phyloP scores from a whole-genome alignment of 345 rosid genomes.

The Eucalyptus regnans region DNA sequence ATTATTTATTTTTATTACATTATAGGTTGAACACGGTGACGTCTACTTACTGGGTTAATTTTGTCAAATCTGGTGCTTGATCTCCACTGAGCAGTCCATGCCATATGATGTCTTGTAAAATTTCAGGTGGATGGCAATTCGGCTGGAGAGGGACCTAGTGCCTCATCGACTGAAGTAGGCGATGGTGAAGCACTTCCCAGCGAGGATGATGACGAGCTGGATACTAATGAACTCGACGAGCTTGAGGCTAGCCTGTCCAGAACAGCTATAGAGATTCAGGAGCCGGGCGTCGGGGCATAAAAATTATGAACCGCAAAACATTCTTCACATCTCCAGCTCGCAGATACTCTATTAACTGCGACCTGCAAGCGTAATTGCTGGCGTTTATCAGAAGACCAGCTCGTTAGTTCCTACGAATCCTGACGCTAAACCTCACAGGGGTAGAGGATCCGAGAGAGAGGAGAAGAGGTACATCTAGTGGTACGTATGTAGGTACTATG shows the following conservation, averaged over 20 bases:
- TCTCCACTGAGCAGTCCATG: not conserved
- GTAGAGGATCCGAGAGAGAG: not conserved
- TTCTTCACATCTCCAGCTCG: not conserved
- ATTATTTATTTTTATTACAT: not conserved
- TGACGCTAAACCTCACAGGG: not conserved
- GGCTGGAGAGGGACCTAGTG: constrained; percentile 12
- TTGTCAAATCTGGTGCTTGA: not conserved
- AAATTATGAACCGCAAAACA: not conserved
- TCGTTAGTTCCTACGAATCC: not conserved
- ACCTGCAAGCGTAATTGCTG: not conserved
- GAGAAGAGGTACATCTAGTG: not conserved
- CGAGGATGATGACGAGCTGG: constrained; percentile 13
- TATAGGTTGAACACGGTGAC: not conserved
- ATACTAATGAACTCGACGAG: constrained; percentile 10
- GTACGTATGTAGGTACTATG: not conserved
- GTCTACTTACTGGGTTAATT: not conserved
- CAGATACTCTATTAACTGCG: not conserved
- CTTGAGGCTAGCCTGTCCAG: constrained; percentile 15
- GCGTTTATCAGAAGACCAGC: not conserved
- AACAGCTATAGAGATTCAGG: constrained; percentile 9
- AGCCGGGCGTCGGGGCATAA: not conserved
- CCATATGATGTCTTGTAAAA: not conserved
- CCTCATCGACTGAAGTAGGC: not conserved
- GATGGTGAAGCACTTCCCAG: constrained; percentile 1
- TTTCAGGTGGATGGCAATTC: constrained; percentile 17